Evolutionary conservation across 208 protist species (phyloP).

Genomic region (Leptomonas seymouri): DNA sequence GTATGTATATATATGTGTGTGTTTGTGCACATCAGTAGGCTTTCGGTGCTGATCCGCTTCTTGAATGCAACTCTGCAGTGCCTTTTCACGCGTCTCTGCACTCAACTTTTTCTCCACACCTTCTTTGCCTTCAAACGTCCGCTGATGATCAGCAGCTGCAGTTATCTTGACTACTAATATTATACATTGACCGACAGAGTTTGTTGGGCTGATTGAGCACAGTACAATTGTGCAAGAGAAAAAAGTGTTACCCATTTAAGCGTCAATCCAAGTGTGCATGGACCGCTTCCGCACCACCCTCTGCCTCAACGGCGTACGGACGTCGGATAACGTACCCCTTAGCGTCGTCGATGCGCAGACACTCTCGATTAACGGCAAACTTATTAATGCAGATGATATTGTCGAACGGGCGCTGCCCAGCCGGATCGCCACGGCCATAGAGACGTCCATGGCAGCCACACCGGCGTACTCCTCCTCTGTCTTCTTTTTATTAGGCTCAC

Average conservation of each 20-base stretch:
- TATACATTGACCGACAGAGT: not conserved
- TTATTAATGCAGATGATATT: conserved; percentile 34
- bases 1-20: too few species aligned
- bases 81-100: too few species aligned
- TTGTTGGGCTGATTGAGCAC: not conserved
- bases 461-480: conserved; percentile 42
- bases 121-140: too few species aligned
- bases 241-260: too few species aligned
- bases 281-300: conserved; percentile 46
- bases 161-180: not conserved
- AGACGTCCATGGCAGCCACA: conserved; percentile 30
- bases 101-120: too few species aligned
- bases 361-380: conserved; percentile 27
- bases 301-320: conserved; percentile 45
- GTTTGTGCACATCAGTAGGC: too few species aligned
- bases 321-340: conserved; percentile 23
- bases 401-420: conserved; percentile 53
- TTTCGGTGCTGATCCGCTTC: too few species aligned
- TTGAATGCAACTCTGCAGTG: too few species aligned
- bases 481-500: conserved; percentile 38
- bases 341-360: conserved; percentile 28
- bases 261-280: conserved; percentile 32
- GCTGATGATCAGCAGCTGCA: too few species aligned
- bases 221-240: not conserved
- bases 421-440: conserved; percentile 42